Evolutionary conservation across 441 rosid genomes (phyloP), one percentile per base, ranked within the genome.

Genomic region (Isatis lusitanica): DNA sequence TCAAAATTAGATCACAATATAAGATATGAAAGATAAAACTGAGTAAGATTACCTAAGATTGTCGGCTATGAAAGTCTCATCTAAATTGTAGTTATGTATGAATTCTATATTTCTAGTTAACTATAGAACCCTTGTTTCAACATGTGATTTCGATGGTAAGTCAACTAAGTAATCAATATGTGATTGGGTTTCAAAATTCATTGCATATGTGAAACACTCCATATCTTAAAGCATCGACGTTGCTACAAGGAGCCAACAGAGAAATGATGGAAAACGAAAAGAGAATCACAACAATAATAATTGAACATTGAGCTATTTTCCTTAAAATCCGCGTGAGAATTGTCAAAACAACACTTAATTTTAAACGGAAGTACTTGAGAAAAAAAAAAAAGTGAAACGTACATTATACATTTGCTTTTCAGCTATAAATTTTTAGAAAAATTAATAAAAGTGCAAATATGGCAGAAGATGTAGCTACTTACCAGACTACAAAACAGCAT

Each of bases 321-420:
- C 62, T 15, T 56, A 4, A 4, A 56, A 56, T 33, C 16, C 6
- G 8, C 7, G 3, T 30, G 39, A 16, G 13, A 38, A 59, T 0
- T 17, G 40, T 38, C 16, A 38, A 58, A 10, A 59, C 26, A 10
- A 36, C 33, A 39, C 33, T 60, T 59, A 18, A 18, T 38, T 60
- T 44, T 11, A 36, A 21, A 21, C 9, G n/a, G 9, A 28, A 21
- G 35, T 39, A 39, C 6, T 17, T 15, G 8, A 35, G 8, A 35
- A 17, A 63, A 44, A 6, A 30, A 16, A 53, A 40, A 48, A 18
- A 35, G 66, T 48, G 52, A 36, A 59, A 40, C 6, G 31, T 67
- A 66, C 56, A 66, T 74, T 74, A 9, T 66, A 66, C 61, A 74
- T 39, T 48, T 66, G 60, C 66, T 60, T 57, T 57, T 57, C 33